Conservation (phyloP, 768 basidiomycete genomes). For the Nidula microcarpa region DNA sequence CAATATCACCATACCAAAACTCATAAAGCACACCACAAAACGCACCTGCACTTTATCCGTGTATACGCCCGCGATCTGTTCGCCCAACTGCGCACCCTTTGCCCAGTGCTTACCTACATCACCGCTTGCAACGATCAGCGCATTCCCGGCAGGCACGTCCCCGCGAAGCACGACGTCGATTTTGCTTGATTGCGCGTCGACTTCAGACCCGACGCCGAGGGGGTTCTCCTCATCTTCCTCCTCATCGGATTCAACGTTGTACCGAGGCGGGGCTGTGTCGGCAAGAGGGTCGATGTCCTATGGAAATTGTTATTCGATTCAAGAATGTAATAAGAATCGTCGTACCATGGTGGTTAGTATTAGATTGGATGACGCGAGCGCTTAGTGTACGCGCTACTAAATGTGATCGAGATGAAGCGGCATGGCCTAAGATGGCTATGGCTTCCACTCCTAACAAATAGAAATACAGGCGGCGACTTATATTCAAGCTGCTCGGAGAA, state of each 20-base stretch:
- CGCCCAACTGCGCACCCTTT: conserved; percentile 45
- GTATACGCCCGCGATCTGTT: conserved; percentile 42
- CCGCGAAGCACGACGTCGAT: conserved; percentile 36
- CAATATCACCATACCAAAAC: background rate
- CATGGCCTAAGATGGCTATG: too few relatives aligned
- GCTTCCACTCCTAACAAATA: too few relatives aligned
- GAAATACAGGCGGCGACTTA: too few relatives aligned
- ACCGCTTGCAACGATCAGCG: conserved; percentile 44
- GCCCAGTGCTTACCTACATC: conserved; percentile 49
- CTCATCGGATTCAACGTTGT: conserved; percentile 67
- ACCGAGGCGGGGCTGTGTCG: conserved; percentile 54
- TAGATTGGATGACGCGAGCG: too few relatives aligned
- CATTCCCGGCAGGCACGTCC: conserved; percentile 16
- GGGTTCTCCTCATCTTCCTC: conserved; percentile 60
- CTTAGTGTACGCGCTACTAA: too few relatives aligned
- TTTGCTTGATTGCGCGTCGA: conserved; percentile 10
- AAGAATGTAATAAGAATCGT: background rate
- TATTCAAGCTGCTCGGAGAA: too few relatives aligned
- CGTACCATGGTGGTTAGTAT: too few relatives aligned
- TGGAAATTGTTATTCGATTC: background rate
- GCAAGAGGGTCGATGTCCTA: conserved; percentile 55
- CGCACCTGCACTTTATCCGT: conserved; percentile 41
- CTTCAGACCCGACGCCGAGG: conserved; percentile 15
- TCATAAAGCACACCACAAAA: background rate
- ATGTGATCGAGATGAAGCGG: too few relatives aligned